A percentile compares a stretch with the other conserved stretches of the same genome.
phyloP scores from a whole-genome alignment of 805 yeast genomes.

The Teunomyces gatunensis region DNA sequence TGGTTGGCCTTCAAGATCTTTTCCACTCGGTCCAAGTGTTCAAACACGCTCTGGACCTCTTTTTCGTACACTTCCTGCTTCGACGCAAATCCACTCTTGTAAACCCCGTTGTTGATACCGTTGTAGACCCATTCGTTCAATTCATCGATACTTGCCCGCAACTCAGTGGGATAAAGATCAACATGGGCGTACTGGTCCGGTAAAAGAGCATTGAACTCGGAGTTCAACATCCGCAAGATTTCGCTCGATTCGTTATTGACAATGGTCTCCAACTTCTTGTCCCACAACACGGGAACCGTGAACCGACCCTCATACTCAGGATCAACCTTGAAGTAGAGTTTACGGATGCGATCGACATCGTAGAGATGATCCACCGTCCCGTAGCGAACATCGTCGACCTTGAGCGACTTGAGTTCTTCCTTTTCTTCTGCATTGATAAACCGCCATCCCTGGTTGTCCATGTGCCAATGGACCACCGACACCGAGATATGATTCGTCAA shows the following conservation, averaged over 20 bases:
- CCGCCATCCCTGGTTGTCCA: conserved; percentile 90
- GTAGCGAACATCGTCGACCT: conserved; percentile 24
- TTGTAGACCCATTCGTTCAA: conserved; percentile 81
- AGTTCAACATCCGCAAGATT: conserved; percentile 78
- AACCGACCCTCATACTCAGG: conserved; percentile 77
- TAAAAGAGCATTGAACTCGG: conserved; percentile 64
- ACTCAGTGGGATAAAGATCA: conserved; percentile 60
- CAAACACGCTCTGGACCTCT: conserved; percentile 62
- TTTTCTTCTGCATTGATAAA: conserved; percentile 55
- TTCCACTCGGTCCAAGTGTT: conserved; percentile 70
- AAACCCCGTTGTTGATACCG: conserved; percentile 87
- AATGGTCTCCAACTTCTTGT: conserved; percentile 73
- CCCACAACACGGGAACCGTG: conserved; percentile 95
- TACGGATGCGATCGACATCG: conserved; percentile 57
- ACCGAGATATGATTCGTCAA: conserved; percentile 53
- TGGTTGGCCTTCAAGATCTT: conserved; percentile 48
- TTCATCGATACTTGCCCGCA: conserved; percentile 63
- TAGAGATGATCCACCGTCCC: conserved; percentile 49
- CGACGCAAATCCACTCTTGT: conserved; percentile 88
- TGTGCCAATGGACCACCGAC: conserved; percentile 86
- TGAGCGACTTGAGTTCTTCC: conserved; percentile 39
- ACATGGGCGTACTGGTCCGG: conserved; percentile 47
- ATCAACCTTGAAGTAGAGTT: conserved; percentile 72
- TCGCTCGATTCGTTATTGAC: conserved; percentile 92
- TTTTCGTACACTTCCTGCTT: conserved; percentile 77